Conservation (phyloP, 2,329 filamentous ascomycete genomes). For the Colletotrichum paranaense region DNA sequence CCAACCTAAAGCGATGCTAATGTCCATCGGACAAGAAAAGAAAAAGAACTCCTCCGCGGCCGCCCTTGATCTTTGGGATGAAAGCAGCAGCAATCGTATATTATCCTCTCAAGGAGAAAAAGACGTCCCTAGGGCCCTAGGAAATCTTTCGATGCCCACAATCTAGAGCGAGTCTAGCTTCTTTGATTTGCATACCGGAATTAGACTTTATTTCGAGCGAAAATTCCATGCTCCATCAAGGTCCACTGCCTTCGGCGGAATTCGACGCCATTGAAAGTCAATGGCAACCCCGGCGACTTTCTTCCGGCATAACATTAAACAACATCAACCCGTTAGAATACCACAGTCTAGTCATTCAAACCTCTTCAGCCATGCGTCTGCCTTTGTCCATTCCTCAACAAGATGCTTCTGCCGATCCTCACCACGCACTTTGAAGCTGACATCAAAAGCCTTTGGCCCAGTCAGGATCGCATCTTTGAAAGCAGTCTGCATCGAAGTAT, state of each 20-base stretch:
- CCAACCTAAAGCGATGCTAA: not conserved
- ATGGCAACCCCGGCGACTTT: not conserved
- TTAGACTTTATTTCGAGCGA: not conserved
- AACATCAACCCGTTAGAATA: not conserved
- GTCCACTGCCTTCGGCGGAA: not conserved
- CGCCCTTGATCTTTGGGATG: not conserved
- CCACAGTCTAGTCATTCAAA: not conserved
- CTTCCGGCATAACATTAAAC: not conserved
- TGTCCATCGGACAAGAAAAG: not conserved
- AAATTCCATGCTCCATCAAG: not conserved
- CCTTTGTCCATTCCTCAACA: not conserved
- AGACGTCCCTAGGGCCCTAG: not conserved
- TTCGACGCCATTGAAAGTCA: not conserved
- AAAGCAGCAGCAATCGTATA: not conserved
- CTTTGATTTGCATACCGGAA: not conserved
- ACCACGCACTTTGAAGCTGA: not conserved
- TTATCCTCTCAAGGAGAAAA: not conserved
- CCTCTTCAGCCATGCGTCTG: not conserved
- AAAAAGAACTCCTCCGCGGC: not conserved
- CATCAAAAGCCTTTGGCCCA: slow-evolving; percentile 1
- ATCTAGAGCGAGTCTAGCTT: not conserved
- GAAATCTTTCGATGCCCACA: not conserved
- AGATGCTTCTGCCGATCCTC: not conserved
- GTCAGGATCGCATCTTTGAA: slow-evolving; percentile 14
- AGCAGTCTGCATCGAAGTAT: not conserved